Evolutionary conservation across 495 filamentous ascomycete species (phyloP), one percentile per base, ranked within the genome.

Genomic region (Penicillium canariense): DNA sequence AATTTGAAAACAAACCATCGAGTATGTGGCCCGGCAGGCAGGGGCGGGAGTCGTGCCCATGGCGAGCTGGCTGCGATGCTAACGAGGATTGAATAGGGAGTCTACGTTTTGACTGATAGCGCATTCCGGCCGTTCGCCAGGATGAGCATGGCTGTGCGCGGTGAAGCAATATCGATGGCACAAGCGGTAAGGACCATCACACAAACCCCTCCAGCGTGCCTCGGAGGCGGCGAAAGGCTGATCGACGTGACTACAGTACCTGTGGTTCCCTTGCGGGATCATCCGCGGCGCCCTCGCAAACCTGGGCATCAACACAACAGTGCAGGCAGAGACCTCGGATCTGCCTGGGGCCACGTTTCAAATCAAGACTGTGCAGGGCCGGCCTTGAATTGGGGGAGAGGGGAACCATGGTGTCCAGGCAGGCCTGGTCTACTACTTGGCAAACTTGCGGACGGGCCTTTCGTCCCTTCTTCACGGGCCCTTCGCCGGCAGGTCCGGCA

Each of bases 1-100:
- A 97, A 97, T 74, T 77, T 98, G 36, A 98, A 97, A 77, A 98
- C 94, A 12, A 98, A 98, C 69, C 94, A 98, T 67, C 81, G 94
- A 63, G 89, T 90, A 77, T 15, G 77, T 23, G 9, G 10, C 20
- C 38, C 11, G 15, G n/a, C 12, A 38, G 2, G 18, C 34, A 11
- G 34, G 5, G 15, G 10, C 15, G 1, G 15, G 34, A 38, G 6
- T 38, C 5, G 5, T 38, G n/a, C 15, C 15, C 34, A 5, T 18
- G 34, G 15, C 31, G 32, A 3, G 4, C 17, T 7, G 4, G 18
- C 18, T 17, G 34, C 15, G 15, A 38, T 25, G 20, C 38, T 42
- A 42, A 42, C 9, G 3, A 1, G 9, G 14, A n/a, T 18, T 38
- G 18, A 52, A 50, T 56, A 91, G 87, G 94, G 94, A 8, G 90